phyloP scores from a whole-genome alignment of 345 rosid species.

The Rhizophora apiculata region DNA sequence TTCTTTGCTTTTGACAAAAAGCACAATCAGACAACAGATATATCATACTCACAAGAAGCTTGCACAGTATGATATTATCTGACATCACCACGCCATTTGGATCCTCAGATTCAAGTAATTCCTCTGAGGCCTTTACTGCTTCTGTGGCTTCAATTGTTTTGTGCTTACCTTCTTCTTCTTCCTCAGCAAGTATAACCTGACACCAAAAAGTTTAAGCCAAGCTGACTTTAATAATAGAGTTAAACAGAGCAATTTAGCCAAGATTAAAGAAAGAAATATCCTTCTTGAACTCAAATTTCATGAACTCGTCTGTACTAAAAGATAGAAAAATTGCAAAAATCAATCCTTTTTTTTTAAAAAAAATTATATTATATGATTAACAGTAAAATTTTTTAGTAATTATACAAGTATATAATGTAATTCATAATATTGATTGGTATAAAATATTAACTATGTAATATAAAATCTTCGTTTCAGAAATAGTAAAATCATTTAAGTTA shows the following conservation, averaged over 20 bases:
- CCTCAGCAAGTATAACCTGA: constrained; percentile 38
- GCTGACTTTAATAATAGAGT: neutral
- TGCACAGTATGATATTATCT: constrained; percentile 59
- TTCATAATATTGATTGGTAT: too few species aligned
- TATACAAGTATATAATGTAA: too few species aligned
- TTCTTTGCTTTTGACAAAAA: neutral
- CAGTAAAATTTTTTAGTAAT: too few species aligned
- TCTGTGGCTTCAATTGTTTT: constrained; percentile 17
- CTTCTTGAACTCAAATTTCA: too few species aligned
- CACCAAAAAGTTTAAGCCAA: neutral
- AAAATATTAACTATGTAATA: too few species aligned
- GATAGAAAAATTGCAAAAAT: too few species aligned
- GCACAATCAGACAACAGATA: constrained; percentile 18
- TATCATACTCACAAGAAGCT: constrained; percentile 92
- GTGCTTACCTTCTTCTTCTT: constrained; percentile 7
- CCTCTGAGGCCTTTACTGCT: constrained; percentile 19
- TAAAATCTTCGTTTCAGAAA: too few species aligned
- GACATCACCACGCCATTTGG: constrained; percentile 29
- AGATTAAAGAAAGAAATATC: too few species aligned
- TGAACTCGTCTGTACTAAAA: too few species aligned
- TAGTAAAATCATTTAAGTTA: neutral
- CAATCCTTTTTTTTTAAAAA: too few species aligned
- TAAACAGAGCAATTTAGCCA: too few species aligned
- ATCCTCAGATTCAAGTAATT: constrained; percentile 26
- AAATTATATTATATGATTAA: too few species aligned